phyloP scores from a whole-genome alignment of 495 filamentous ascomycete genomes.

The Echria macrotheca region DNA sequence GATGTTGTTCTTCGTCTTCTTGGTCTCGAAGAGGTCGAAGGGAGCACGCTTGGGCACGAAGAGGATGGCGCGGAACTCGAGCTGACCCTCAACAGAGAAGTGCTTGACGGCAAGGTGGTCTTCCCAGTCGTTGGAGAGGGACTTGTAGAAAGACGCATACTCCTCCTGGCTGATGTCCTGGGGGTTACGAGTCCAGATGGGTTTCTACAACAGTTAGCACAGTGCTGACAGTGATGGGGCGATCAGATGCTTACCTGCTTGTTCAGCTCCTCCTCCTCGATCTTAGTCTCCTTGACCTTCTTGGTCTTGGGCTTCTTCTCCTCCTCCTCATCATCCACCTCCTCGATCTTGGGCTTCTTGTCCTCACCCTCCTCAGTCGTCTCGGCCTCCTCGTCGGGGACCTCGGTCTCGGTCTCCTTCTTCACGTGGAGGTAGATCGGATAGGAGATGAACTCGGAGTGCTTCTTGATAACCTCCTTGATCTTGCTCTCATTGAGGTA shows the following conservation, averaged over 20 bases:
- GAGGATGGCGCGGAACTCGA: constrained; percentile 99
- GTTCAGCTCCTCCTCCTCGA: constrained; percentile 99
- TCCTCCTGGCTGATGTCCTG: constrained; percentile 93
- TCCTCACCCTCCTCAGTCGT: constrained; percentile 60
- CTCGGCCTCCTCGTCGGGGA: constrained; percentile 94
- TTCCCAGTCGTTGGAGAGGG: constrained; percentile 99
- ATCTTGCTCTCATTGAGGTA: constrained; percentile 98
- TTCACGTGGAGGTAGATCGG: constrained; percentile 98
- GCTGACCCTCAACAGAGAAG: constrained; percentile 99
- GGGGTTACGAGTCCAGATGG: constrained; percentile 99
- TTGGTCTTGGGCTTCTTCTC: constrained; percentile 93
- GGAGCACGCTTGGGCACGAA: constrained; percentile 99
- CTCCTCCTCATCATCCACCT: constrained; percentile 68
- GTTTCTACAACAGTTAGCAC: constrained; percentile 50
- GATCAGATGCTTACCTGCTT: constrained; percentile 55
- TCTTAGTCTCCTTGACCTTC: constrained; percentile 97
- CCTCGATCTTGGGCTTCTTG: constrained; percentile 84
- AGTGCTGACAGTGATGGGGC: not conserved
- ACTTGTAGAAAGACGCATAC: constrained; percentile 99
- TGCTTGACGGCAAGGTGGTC: constrained; percentile 99
- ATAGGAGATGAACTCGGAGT: constrained; percentile 99
- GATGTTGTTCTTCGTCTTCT: constrained; percentile 99
- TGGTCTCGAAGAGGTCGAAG: constrained; percentile 99
- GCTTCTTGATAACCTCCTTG: constrained; percentile 99
- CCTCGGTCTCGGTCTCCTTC: constrained; percentile 99